Base-by-base conservation (phyloP, 768 basidiomycete species). In the Gloeophyllum trabeum region DNA sequence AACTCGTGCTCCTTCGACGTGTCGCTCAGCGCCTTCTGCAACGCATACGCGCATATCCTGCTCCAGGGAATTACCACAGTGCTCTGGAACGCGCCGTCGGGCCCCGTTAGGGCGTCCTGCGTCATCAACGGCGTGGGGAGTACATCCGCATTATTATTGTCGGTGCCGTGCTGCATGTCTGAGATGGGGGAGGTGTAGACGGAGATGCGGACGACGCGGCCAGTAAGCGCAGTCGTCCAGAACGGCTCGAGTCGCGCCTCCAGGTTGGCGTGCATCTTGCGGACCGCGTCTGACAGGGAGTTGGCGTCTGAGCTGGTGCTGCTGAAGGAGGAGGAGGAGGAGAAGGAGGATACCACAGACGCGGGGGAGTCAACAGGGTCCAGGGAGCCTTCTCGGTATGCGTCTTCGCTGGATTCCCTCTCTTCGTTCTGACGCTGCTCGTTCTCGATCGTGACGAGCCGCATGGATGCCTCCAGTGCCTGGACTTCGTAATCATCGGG, bases 211-310 rank as follows among this genome's bases (percentile, higher is more conserved):
- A 92, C 63, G 2, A 61, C 70, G 14, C 88, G 73, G 20, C 74
- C 67, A 6, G 81, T 53, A 0, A 93, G 63, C 1, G 75, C 76
- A 3, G 79, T 76, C 2, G 81, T 73, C 87, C 87, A 92, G 60
- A 94, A 91, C 0, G 81, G 76, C 38, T 73, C 76, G 20, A 94
- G 61, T 1, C 91, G 77, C 4, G 69, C 58, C 54, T 90, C 84
- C 4, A 94, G 69, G 51, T 92, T 93, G 10, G 67, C 66, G 47
- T 91, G 81, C 41, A 81, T 66, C 20, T 71, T 68, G 3, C 65
- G 71, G 14, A 83, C 54, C 18, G 68, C 61, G 34, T 48, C 43
- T 1, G 37, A n/a, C 2, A 23, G 14, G 3, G 36, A 10, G 10
- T 36, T 23, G 42, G 26, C 10, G 43, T 21, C 13, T 14, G 19